Evolutionary conservation across 495 filamentous ascomycete species (phyloP), one percentile per base, ranked within the genome.

Genomic region (Tuber brumale): DNA sequence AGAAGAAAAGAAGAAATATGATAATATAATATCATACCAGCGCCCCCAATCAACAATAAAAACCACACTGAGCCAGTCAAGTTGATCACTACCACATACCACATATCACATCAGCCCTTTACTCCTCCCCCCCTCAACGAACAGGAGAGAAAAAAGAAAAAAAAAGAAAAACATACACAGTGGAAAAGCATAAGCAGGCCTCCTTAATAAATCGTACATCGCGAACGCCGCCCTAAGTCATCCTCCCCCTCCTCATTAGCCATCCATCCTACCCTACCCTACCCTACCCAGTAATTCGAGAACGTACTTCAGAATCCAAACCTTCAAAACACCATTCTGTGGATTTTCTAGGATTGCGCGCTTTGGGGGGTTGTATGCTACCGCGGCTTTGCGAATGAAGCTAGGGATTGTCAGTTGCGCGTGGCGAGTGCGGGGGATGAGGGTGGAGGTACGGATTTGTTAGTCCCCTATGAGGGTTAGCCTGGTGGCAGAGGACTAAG

Each of bases 61-160:
- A 99, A 99, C 95, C 95, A 99, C 77, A 99, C 88, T 81, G 93
- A 97, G 75, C 95, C 95, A 46, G 95, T 97, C 79, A 97, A 84
- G 82, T 99, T 99, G 42, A 97, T 86, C 72, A 97, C 85, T 80
- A 44, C 10, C 45, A 16, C 45, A 46, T 21, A 6, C 18, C 45
- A 37, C 35, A 57, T 23, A 14, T 21, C 45, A 18, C 19, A 75
- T 81, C 39, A 81, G 79, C 66, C 46, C 31, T 57, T 61, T 2
- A 61, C 10, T n/a, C n/a, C 37, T 3, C 37, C 37, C 23, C 51
- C n/a, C 27, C 27, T 66, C 57, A 3, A 16, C 5, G 12, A 66
- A 18, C 18, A 66, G 14, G 19, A 35, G 21, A 41, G 46, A n/a
- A 16, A 35, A 19, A 45, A 42, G 4, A 35, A 31, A 8, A 31